Base-by-base conservation (phyloP, 352 stramenopile genomes). In the Phytophthora brassicae region DNA sequence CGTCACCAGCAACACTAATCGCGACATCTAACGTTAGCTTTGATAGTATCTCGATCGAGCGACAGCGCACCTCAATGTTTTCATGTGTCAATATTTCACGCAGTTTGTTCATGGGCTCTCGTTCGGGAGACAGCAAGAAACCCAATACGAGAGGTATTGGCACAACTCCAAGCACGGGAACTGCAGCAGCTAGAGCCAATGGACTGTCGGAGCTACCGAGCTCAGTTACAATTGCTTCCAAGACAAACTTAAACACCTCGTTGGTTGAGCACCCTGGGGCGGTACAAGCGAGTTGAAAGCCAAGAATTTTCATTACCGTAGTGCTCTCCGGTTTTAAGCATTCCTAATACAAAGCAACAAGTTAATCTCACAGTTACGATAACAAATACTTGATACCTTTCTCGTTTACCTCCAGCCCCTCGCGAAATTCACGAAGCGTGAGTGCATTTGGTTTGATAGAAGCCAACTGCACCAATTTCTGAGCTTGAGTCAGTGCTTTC, bases 71-170 rank as follows among this genome's bases (percentile, higher is more conserved):
- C 14, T 88, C 72, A 31, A 57, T 71, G 29, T 85, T 70, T 26
- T 91, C 82, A 43, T 95, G 86, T n/a, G 72, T 76, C 4, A 95
- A 66, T 50, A 85, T 66, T 3, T 72, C 57, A 5, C 81, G 79
- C 39, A 95, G 55, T 47, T 92, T 92, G 57, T 92, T 93, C 76
- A 92, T 88, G 1, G 81, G 78, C 35, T 92, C 84, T 35, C 79
- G 78, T 47, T 95, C 86, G 11, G 70, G 67, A 8, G 81, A 70
- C 19, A 86, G 56, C 22, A 95, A 56, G 38, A 95, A 92, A 1
- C 71, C 48, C 14, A 94, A 52, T 19, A 92, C 66, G 14, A 90
- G 71, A 29, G 74, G 72, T 16, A 84, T 24, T 17, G 86, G 86
- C 22, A 91, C 60, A 29, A 81, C 64, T 52, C 79, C 68, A 13